Percentiles rank a stretch among this genome's conserved stretches.
Conservation (phyloP, 1,284 basidiomycete species). For the Mycena citricolor region DNA sequence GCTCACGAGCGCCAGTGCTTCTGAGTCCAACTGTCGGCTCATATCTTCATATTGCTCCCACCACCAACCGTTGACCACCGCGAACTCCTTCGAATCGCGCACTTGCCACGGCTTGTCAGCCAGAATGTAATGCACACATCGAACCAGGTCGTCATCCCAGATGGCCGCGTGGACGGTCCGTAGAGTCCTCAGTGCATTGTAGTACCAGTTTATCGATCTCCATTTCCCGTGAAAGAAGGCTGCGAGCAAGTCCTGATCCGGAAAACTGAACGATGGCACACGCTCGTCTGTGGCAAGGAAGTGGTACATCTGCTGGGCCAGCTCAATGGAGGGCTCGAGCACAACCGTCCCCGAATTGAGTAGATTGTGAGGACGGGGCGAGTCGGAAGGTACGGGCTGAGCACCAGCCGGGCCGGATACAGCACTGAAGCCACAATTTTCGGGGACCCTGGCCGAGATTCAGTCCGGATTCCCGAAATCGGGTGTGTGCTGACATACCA, state of each 20-base stretch:
- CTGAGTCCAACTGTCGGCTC: conserved; percentile 43
- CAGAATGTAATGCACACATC: conserved; percentile 75
- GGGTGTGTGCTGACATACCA: conserved; percentile 59
- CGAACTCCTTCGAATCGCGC: conserved; percentile 43
- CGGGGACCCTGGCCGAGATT: conserved; percentile 66
- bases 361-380: conserved; percentile 72
- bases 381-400: conserved; percentile 48
- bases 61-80: conserved; percentile 70
- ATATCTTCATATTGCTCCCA: conserved; percentile 67
- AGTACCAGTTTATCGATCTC: conserved; percentile 76
- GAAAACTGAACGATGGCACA: conserved; percentile 75
- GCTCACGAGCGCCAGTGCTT: conserved; percentile 48
- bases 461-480: conserved; percentile 7
- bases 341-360: conserved; percentile 92
- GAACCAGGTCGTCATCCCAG: conserved; percentile 80
- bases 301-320: conserved; percentile 52
- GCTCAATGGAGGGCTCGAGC: conserved; percentile 68
- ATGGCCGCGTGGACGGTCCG: conserved; percentile 58
- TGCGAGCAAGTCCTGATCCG: conserved; percentile 91
- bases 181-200: conserved; percentile 85
- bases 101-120: conserved; percentile 76
- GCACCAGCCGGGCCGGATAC: conserved; percentile 52
- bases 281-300: conserved; percentile 70
- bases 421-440: conserved; percentile 82
- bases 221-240: conserved; percentile 76